Base-by-base conservation (phyloP, 371 early-diverging fungal genomes). In the Mucor indicus region DNA sequence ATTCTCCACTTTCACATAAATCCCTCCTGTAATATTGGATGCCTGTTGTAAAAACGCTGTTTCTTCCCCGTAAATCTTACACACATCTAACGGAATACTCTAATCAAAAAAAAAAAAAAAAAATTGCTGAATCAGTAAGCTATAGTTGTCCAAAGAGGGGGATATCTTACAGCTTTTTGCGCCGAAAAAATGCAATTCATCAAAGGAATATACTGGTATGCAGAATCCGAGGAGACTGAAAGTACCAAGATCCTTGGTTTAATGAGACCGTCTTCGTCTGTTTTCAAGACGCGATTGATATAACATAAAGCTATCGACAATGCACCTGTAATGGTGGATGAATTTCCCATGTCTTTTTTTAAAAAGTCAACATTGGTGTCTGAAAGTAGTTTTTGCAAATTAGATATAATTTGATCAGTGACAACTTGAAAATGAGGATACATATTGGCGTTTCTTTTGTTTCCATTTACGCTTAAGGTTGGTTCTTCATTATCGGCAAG, bases 131-230 rank as follows among this genome's bases (percentile, higher is more conserved):
- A 21, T 19, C 4, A 21, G 6, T n/a, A 2, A 20, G 44, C 2
- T 19, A 22, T 23, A 25, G 27, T 36, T 36, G 16, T 32, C 33
- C 20, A 17, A 13, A 13, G 13, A 23, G 7, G 16, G 19, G 31
- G 20, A 10, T 6, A 29, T 55, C 77, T 55, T 77, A 87, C 91
- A 44, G 81, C 70, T 50, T 90, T 91, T 69, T 98, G 96, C 1
- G 96, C 96, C 0, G 96, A 89, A 64, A 98, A 98, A 25, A 96
- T 94, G 51, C 86, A 84, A 66, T 98, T 98, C 98, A 98, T 98
- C 42, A 93, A 78, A 6, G 93, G 82, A 32, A 96, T 92, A 67
- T 98, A 96, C 55, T 96, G 93, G 23, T 78, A 73, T 2, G 97
- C 80, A 2, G 85, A 72, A 60, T 96, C 97, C 0, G 87, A 84